Base-by-base conservation (phyloP, 2,329 filamentous ascomycete species). In the Aureobasidium sp. region DNA sequence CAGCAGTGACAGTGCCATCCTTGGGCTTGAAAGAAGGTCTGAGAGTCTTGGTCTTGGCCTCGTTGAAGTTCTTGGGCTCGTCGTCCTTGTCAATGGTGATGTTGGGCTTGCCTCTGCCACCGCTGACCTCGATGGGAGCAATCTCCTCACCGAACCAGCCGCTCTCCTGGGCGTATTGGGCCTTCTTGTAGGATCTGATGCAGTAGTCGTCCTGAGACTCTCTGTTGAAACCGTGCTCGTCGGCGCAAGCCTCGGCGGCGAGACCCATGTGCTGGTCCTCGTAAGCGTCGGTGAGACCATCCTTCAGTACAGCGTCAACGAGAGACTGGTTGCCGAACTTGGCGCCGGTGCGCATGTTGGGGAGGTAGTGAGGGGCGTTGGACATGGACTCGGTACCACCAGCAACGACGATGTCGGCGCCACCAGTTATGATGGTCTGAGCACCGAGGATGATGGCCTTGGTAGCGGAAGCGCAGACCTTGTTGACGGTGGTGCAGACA, bases 331-430 rank as follows among this genome's bases (percentile, higher is more conserved):
- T 85, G 70, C 94, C 94, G 77, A 95, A 99, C 80, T 97, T 97
- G 76, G 89, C 86, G 68, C 94, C 94, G 67, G 78, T 88, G 75
- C 94, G 89, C 69, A 96, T 82, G 75, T 81, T 89, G 67, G 91
- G 89, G 59, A 97, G 88, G 81, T 99, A 99, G 81, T 99, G 92
- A 57, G 94, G 94, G 60, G 88, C 83, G 80, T 97, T 97, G 73
- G 92, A 96, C 94, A 99, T 99, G 81, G 91, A 96, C 81, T 99
- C 94, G 68, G 93, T 86, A 69, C 94, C 94, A 72, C 92, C 94
- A 67, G 92, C 94, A 64, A 99, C 91, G 67, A 99, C 86, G 67
- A 97, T 87, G 69, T 90, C 87, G 67, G 93, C 93, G 74, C 91
- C 96, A 68, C 94, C 93, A 60, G 92, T 96, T 76, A 97, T 91